Percentiles rank a stretch among this genome's conserved stretches.
Evolutionary conservation across 129 eudicot species (phyloP).

Genomic region (Rutidosis leptorrhynchoides): DNA sequence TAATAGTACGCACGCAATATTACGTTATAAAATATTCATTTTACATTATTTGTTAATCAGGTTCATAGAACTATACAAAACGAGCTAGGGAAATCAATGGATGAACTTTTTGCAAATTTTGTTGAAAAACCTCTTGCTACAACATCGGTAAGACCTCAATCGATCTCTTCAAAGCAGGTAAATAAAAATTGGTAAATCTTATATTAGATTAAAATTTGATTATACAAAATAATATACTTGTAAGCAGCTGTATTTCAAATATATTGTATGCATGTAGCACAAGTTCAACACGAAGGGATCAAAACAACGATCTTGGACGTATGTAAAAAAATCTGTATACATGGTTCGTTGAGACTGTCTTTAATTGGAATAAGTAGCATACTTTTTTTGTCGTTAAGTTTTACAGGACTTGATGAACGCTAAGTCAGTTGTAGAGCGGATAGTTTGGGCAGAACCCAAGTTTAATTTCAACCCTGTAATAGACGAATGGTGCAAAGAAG

Average conservation of each 20-base stretch:
- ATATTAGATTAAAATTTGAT: no score
- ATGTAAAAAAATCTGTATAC: background rate
- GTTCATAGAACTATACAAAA: constrained; percentile 56
- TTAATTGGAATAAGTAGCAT: constrained; percentile 12
- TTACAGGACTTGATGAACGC: constrained; percentile 85
- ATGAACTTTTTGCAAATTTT: constrained; percentile 59
- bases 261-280: constrained; percentile 62
- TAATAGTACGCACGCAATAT: no score
- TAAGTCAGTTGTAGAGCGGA: constrained; percentile 86
- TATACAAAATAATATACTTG: background rate
- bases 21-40: background rate
- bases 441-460: constrained; percentile 96
- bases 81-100: constrained; percentile 72
- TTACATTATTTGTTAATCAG: constrained; percentile 31
- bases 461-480: constrained; percentile 80
- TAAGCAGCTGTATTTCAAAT: constrained; percentile 3
- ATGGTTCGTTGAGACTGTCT: constrained; percentile 9
- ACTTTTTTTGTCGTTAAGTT: constrained; percentile 17
- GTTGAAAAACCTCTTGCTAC: constrained; percentile 75
- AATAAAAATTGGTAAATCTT: no score
- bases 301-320: constrained; percentile 82
- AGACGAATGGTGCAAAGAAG: constrained; percentile 97
- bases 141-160: constrained; percentile 70
- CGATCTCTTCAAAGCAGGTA: no score
- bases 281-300: constrained; percentile 93